Base-by-base conservation (phyloP, 148 eudicot genomes). In the Polygonum aviculare region DNA sequence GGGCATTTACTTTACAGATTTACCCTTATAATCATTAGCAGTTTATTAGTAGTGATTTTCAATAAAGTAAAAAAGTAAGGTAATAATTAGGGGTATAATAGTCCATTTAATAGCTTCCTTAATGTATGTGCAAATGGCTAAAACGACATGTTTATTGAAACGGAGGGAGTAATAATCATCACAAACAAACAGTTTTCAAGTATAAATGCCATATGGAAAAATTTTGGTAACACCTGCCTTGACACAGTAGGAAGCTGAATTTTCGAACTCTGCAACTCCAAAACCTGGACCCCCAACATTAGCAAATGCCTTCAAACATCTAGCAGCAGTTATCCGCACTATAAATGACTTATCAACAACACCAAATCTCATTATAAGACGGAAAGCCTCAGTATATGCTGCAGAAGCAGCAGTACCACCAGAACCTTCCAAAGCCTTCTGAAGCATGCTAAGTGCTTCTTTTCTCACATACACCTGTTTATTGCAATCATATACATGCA, bases 281-380 rank as follows among this genome's bases (percentile, higher is more conserved):
- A 92, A 79, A 80, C 96, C 99, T 21, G 99, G 97, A 57, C 94
- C 99, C 31, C 99, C 99, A 79, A 92, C 83, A 80, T 90, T 83
- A 80, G 97, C 94, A 84, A 90, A 91, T 38, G 99, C 90, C 84
- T 84, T 90, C 55, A 95, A 84, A 86, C 99, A 92, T 89, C 97
- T 89, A 77, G 99, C 99, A 89, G 99, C 99, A 87, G 96, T 94
- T 87, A 84, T 89, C 85, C 93, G 92, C 52, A 95, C 99, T 33
- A 84, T 84, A 72, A 85, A 85, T 83, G 96, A 90, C 83, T 92
- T 95, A 79, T 95, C 99, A 36, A 83, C 89, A 62, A 88, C 88
- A 80, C 89, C 99, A 75, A 84, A 78, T 74, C 94, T 83, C 85
- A 82, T 88, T 48, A 95, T 85, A 40, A 92, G 76, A 55, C 96